Evolutionary conservation across 768 basidiomycete genomes (phyloP).

Genomic region (Lactarius tabidus): DNA sequence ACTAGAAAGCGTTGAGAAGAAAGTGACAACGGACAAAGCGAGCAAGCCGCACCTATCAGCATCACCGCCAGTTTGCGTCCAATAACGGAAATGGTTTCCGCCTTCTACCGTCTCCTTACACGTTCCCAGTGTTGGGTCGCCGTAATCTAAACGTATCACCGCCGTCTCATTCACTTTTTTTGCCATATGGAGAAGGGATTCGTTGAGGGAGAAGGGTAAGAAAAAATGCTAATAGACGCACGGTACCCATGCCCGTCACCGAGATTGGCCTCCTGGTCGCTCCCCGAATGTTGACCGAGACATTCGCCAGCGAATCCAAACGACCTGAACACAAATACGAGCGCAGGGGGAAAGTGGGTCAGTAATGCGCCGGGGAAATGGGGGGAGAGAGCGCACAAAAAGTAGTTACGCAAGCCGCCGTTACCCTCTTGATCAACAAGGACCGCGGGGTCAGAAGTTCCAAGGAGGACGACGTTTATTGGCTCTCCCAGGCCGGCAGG

Average conservation of each 20-base stretch:
- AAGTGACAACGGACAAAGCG: not conserved
- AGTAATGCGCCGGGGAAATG: not conserved
- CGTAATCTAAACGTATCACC: slow-evolving; percentile 84
- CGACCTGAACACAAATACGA: slow-evolving; percentile 41
- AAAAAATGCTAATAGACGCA: slow-evolving; percentile 35
- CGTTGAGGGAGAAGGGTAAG: slow-evolving; percentile 1
- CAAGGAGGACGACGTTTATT: slow-evolving; percentile 77
- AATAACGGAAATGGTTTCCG: slow-evolving; percentile 86
- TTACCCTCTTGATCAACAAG: slow-evolving; percentile 53
- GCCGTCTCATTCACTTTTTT: slow-evolving; percentile 70
- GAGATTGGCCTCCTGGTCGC: slow-evolving; percentile 65
- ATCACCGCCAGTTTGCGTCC: slow-evolving; percentile 67
- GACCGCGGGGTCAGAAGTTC: slow-evolving; percentile 65
- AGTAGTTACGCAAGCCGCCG: slow-evolving; percentile 82
- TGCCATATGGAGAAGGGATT: not conserved
- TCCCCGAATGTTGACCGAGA: slow-evolving; percentile 74
- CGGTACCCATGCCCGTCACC: slow-evolving; percentile 78
- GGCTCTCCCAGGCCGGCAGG: slow-evolving; percentile 53
- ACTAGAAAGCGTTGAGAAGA: slow-evolving; percentile 33
- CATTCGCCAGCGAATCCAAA: slow-evolving; percentile 75
- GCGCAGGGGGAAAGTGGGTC: not conserved
- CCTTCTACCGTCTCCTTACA: slow-evolving; percentile 84
- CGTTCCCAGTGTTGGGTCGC: slow-evolving; percentile 73
- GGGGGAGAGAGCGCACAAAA: slow-evolving; percentile 50
- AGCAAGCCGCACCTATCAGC: slow-evolving; percentile 50